Evolutionary conservation across 345 rosid species (phyloP).

Genomic region (Nephelium lappaceum): DNA sequence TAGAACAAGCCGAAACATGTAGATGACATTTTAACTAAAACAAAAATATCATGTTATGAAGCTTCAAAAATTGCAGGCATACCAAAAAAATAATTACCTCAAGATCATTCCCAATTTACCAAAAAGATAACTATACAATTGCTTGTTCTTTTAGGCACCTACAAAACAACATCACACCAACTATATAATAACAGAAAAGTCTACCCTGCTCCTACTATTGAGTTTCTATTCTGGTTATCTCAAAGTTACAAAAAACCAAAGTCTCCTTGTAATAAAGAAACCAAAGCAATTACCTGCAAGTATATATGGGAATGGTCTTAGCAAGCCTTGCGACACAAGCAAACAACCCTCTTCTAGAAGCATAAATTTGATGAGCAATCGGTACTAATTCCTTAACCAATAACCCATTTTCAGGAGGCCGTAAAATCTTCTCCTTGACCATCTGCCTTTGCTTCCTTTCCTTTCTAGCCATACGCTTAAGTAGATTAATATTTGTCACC

Average conservation of each 20-base stretch:
- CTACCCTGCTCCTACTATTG: not conserved
- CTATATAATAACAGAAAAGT: not conserved
- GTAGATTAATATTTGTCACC: conserved; percentile 48
- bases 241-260: not conserved
- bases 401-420: conserved; percentile 53
- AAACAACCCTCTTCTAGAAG: conserved; percentile 37
- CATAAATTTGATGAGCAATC: conserved; percentile 44
- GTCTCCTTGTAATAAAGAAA: not conserved
- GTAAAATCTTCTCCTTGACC: conserved; percentile 39
- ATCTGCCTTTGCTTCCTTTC: conserved; percentile 38
- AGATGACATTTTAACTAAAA: not conserved
- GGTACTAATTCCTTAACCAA: conserved; percentile 45
- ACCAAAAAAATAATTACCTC: not conserved
- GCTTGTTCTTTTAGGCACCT: not conserved
- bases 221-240: not conserved
- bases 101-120: not conserved
- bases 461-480: conserved; percentile 43
- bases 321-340: conserved; percentile 41
- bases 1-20: not conserved
- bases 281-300: conserved; percentile 41
- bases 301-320: conserved; percentile 25
- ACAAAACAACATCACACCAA: not conserved
- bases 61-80: not conserved
- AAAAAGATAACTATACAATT: not conserved
- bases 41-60: not conserved